Percentiles rank a stretch among this genome's conserved stretches.
Evolutionary conservation across 306 rosid genomes (phyloP).

Genomic region (Ochetophila trinervis): DNA sequence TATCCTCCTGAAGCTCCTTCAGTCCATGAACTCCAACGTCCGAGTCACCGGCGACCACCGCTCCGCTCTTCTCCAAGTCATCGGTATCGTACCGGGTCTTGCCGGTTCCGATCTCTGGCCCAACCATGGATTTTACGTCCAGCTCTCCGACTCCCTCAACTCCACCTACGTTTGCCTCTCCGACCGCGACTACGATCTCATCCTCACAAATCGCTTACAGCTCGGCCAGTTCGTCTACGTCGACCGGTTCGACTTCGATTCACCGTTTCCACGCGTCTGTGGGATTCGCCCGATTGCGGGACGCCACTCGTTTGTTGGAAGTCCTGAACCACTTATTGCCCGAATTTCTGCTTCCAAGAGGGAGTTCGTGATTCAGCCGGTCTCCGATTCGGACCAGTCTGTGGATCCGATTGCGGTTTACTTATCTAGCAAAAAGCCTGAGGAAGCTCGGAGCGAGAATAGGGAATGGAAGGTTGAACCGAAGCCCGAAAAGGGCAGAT

Average conservation of each 20-base stretch:
- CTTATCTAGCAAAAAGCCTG: constrained; percentile 40
- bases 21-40: constrained; percentile 71
- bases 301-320: constrained; percentile 70
- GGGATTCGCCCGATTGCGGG: constrained; percentile 74
- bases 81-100: constrained; percentile 87
- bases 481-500: constrained; percentile 35
- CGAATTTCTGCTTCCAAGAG: constrained; percentile 50
- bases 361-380: constrained; percentile 74
- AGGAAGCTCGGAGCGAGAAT: constrained; percentile 19
- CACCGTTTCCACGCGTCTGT: constrained; percentile 65
- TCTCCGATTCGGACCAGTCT: constrained; percentile 59
- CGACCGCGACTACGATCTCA: constrained; percentile 70
- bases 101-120: constrained; percentile 87
- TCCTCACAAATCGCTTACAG: constrained; percentile 83
- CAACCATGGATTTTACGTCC: constrained; percentile 79
- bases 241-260: constrained; percentile 73
- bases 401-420: constrained; percentile 58
- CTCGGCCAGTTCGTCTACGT: constrained; percentile 79
- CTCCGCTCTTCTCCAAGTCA: constrained; percentile 85
- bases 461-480: constrained; percentile 22
- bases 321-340: constrained; percentile 72
- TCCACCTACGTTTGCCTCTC: constrained; percentile 90
- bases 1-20: constrained; percentile 70
- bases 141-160: constrained; percentile 92
- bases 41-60: constrained; percentile 99